Evolutionary conservation across 202 grass and related monocot genomes (phyloP).

Genomic region (Eragrostis tef): DNA sequence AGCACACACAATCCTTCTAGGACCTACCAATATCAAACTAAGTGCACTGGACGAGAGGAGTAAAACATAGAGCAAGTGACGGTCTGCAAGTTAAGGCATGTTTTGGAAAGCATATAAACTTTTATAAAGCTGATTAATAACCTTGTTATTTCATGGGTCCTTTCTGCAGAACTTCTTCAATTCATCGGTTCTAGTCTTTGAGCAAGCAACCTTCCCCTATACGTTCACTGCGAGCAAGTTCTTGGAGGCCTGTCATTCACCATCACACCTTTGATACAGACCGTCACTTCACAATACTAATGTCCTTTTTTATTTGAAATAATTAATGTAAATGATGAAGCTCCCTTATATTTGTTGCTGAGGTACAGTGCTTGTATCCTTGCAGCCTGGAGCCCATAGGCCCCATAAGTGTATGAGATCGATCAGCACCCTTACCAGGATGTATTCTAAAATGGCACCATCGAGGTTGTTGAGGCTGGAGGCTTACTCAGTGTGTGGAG

Average conservation of each 20-base stretch:
- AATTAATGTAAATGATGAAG: constrained; percentile 15
- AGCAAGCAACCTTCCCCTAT: constrained; percentile 92
- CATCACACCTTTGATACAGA: constrained; percentile 32
- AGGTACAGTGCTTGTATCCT: constrained; percentile 15
- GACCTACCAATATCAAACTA: constrained; percentile 16
- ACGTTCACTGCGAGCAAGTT: constrained; percentile 89
- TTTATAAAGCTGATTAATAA: constrained; percentile 4
- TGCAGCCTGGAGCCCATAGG: constrained; percentile 95
- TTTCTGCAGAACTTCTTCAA: constrained; percentile 76
- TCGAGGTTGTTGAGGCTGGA: constrained; percentile 89
- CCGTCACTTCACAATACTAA: constrained; percentile 19
- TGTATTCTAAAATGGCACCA: constrained; percentile 91
- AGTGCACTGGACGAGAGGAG: too few relatives aligned
- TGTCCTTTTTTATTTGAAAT: constrained; percentile 11
- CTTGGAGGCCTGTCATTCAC: constrained; percentile 69
- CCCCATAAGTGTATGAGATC: constrained; percentile 87
- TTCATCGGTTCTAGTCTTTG: constrained; percentile 79
- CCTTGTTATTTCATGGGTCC: not conserved
- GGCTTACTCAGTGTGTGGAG: constrained; percentile 81
- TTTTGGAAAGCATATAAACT: not conserved
- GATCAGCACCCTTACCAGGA: constrained; percentile 80
- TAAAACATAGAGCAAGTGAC: not conserved
- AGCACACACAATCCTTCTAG: constrained; percentile 29
- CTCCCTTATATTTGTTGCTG: not conserved
- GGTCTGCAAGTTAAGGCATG: not conserved